Evolutionary conservation across 139 green algal species (phyloP), one percentile per base, ranked within the genome.

Genomic region (Auxenochlorella pyrenoidosa): DNA sequence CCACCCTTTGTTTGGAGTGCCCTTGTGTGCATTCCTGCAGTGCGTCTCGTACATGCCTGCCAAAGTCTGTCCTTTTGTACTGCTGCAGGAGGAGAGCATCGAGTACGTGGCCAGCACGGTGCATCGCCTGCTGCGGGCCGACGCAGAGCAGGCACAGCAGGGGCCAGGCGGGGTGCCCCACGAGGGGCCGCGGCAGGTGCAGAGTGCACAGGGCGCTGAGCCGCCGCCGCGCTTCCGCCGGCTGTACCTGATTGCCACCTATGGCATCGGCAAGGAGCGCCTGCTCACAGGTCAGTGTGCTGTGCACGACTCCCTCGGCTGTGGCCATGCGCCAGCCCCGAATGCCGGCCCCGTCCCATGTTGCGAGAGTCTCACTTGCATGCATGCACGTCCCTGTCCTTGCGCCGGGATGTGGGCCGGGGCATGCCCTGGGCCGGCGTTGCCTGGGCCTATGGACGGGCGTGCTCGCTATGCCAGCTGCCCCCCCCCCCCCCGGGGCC

Each of bases 251-350:
- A 92, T 97, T 58, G 75, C 75, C 21, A 65, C 63, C 10, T 86
- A 75, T 15, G 60, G 80, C 40, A 97, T 98, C 59, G 96, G 96
- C 73, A 98, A 98, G 91, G 96, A 98, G 92, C 86, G 90, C 15
- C 88, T 97, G 43, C 88, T 98, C 65, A 72, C 95, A n/a, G 92
- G 75, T 63, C 47, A 43, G 0, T 73, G 44, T 28, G 75, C 36
- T 73, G 66, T 3, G 2, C 47, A 54, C 10, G 47, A 6, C 47
- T 6, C 47, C 47, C 47, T 54, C 10, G 47, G 47, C 47, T 54
- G 47, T 10, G 47, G 47, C 47, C 47, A 10, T 54, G 47, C 10
- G 47, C 47, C 10, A 18, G 47, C 47, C 6, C 47, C 47, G 47
- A 54, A 10, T 10, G 47, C 47, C 47, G 10, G 8, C 47, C n/a